Base-by-base conservation (phyloP, 441 rosid genomes). In the Pelargonium australe region DNA sequence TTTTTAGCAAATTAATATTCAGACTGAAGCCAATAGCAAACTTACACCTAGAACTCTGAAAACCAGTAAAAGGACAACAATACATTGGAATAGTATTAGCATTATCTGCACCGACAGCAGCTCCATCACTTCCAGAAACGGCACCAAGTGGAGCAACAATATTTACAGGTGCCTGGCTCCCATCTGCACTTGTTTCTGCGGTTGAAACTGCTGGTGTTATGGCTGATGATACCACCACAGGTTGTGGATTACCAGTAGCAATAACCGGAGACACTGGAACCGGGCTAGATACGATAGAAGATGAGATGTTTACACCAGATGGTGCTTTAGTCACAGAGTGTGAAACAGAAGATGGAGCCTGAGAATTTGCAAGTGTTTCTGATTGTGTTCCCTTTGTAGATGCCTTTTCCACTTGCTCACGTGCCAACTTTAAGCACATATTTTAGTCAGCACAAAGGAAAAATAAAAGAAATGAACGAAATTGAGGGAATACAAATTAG, bases 381-480 rank as follows among this genome's bases (percentile, higher is more conserved):
- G 75, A 58, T 62, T 70, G 83, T 23, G 76, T 23, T 80, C 81
- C 91, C 64, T 67, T 67, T 8, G 25, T 72, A 70, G 76, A 77
- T 71, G 70, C 72, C 34, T 68, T 86, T 64, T 79, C 82, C 70
- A 75, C 80, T 81, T 73, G 84, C 74, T 89, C 90, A 73, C 95
- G 91, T 6, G 89, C 95, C 80, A 79, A 70, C 95, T 89, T 76
- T 72, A 75, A 75, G 55, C 57, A 60, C 49, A 45, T 31, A 17
- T 74, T 74, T 75, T 23, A 70, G 55, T 31, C 41, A 41, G 41
- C 62, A 53, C 64, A 64, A 51, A 70, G 55, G 16, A 37, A 53
- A 66, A 63, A 51, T 68, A 55, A 31, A 72, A 44, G 20, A 31
- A 62, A 71, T 41, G 44, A 28, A 45, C 67, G 60, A 62, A 55